Evolutionary conservation across 2,329 filamentous ascomycete genomes (phyloP).

Genomic region (Botryotinia globosa): DNA sequence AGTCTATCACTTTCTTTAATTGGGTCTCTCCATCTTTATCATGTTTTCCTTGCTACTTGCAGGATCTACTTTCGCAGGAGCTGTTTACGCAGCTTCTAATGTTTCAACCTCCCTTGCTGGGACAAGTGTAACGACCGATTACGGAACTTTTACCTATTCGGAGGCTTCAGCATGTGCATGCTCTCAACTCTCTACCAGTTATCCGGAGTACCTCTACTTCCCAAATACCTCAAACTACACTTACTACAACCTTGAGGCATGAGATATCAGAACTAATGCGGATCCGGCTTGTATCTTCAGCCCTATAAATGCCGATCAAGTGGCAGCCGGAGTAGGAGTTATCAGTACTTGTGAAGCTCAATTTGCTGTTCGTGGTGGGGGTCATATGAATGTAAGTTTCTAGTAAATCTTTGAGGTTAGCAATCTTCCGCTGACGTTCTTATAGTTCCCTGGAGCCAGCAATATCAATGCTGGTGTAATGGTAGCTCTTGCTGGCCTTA

Average conservation of each 20-base stretch:
- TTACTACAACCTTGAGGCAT: slow-evolving; percentile 3
- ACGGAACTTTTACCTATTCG: neutral
- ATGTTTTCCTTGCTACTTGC: neutral
- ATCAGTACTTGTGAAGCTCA: slow-evolving; percentile 26
- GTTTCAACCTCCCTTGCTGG: neutral
- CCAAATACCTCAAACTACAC: slow-evolving; percentile 4
- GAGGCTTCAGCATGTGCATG: slow-evolving; percentile 12
- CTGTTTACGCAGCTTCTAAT: neutral
- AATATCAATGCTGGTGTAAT: slow-evolving; percentile 50
- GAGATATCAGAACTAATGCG: slow-evolving; percentile 7
- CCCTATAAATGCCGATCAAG: slow-evolving; percentile 12
- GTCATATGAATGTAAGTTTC: slow-evolving; percentile 25
- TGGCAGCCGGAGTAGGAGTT: slow-evolving; percentile 26
- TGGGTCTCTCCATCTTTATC: neutral
- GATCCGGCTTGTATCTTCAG: slow-evolving; percentile 16
- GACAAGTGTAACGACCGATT: neutral
- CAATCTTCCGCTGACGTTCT: neutral
- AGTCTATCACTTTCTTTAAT: neutral
- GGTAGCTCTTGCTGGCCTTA: slow-evolving; percentile 46
- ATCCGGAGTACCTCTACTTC: neutral
- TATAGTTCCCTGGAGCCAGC: slow-evolving; percentile 45
- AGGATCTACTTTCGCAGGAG: neutral
- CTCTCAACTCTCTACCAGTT: neutral
- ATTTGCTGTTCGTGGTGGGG: slow-evolving; percentile 33
- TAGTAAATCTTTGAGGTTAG: neutral